Percentiles rank a stretch among this genome's conserved stretches.
Conservation (phyloP, 2,329 filamentous ascomycete species). For the Pseudogymnoascus sp. region DNA sequence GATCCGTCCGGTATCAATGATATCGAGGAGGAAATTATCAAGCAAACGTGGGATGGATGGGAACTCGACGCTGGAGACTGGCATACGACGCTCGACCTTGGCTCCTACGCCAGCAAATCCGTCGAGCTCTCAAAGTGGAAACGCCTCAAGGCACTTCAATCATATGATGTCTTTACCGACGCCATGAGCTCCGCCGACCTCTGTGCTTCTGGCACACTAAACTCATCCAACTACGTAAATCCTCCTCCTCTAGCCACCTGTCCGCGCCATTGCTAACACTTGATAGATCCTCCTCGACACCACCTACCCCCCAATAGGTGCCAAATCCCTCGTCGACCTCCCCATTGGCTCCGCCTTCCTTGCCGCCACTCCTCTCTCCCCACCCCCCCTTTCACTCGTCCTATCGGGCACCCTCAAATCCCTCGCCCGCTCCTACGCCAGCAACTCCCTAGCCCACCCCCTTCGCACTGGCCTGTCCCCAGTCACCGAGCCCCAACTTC, state of each 20-base stretch:
- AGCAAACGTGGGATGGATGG: slow-evolving; percentile 61
- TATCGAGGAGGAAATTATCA: slow-evolving; percentile 53
- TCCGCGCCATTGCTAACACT: not conserved
- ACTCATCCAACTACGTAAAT: not conserved
- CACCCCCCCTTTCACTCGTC: not conserved
- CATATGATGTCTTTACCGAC: slow-evolving; percentile 47
- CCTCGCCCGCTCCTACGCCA: not conserved
- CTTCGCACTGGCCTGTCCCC: not conserved
- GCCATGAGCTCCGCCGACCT: slow-evolving; percentile 59
- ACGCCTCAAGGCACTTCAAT: slow-evolving; percentile 34
- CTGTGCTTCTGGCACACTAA: slow-evolving; percentile 26
- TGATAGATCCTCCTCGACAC: not conserved
- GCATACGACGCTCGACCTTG: slow-evolving; percentile 35
- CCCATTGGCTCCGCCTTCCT: slow-evolving; percentile 1
- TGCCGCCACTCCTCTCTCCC: not conserved
- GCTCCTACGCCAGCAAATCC: slow-evolving; percentile 30
- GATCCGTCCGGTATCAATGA: slow-evolving; percentile 32
- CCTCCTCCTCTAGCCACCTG: too few relatives aligned
- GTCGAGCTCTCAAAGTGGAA: slow-evolving; percentile 15
- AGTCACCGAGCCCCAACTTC: not conserved
- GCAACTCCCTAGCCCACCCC: not conserved
- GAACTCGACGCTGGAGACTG: slow-evolving; percentile 53
- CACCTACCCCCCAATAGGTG: not conserved
- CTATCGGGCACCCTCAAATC: not conserved
- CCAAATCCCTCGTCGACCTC: not conserved